A percentile compares a stretch with the other conserved stretches of the same genome.
Conservation (phyloP, 2,329 filamentous ascomycete species). For the Endothia cerciana region DNA sequence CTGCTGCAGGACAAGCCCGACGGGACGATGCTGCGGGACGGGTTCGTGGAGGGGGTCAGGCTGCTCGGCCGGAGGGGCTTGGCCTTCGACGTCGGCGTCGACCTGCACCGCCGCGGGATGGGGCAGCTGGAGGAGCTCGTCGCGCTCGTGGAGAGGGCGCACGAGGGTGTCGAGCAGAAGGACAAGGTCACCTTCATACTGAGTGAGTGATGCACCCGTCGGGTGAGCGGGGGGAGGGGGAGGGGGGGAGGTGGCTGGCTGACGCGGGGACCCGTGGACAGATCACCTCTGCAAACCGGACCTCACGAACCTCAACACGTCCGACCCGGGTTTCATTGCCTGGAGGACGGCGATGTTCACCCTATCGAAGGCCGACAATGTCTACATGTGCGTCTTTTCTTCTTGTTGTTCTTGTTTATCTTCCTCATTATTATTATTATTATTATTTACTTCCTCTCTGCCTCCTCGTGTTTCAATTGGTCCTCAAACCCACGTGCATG, state of each 20-base stretch:
- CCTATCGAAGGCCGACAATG: constrained; percentile 65
- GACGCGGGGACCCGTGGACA: constrained; percentile 39
- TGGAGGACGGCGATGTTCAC: constrained; percentile 73
- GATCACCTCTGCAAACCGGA: constrained; percentile 92
- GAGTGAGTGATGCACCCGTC: too few species aligned
- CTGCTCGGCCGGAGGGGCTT: constrained; percentile 66
- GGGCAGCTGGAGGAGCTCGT: constrained; percentile 74
- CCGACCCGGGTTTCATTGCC: constrained; percentile 62
- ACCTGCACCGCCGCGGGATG: constrained; percentile 75
- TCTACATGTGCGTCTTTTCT: constrained; percentile 86
- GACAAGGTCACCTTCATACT: constrained; percentile 70
- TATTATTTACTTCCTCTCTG: neutral
- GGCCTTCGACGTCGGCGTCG: constrained; percentile 83
- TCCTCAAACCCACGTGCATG: too few species aligned
- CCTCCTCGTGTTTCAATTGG: too few species aligned
- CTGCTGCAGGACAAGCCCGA: constrained; percentile 76
- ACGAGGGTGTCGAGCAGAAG: constrained; percentile 61
- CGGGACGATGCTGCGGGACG: constrained; percentile 65
- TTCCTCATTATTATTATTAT: too few species aligned
- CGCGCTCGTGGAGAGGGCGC: constrained; percentile 70
- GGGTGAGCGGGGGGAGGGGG: too few species aligned
- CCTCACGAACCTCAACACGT: constrained; percentile 64
- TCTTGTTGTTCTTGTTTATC: too few species aligned
- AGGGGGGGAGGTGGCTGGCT: neutral
- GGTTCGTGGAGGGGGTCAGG: constrained; percentile 68